Conservation (phyloP, 2,329 filamentous ascomycete genomes). For the Albifimbria verrucaria region DNA sequence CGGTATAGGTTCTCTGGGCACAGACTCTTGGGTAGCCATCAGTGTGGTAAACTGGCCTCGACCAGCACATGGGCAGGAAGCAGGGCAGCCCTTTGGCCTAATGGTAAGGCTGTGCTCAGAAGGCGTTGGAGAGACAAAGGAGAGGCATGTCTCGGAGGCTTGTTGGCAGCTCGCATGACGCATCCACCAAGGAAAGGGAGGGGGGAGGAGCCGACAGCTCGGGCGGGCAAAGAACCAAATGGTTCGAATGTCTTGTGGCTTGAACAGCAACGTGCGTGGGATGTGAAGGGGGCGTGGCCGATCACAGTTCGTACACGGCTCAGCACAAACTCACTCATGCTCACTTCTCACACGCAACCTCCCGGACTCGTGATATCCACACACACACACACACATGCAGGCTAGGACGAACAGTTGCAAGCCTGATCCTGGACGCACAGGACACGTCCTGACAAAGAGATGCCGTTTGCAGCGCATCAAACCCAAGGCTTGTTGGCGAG, state of each 20-base stretch:
- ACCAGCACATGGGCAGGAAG: too few species aligned
- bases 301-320: not conserved
- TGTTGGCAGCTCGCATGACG: not conserved
- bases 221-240: not conserved
- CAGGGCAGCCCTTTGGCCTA: too few species aligned
- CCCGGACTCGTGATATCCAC: too few species aligned
- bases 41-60: too few species aligned
- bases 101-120: too few species aligned
- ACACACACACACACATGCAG: not conserved
- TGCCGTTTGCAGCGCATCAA: not conserved
- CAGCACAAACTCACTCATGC: not conserved
- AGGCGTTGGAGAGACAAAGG: too few species aligned
- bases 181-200: not conserved
- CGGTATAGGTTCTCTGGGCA: too few species aligned
- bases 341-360: not conserved
- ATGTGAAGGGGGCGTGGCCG: not conserved
- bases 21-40: too few species aligned
- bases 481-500: not conserved
- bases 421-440: not conserved
- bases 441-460: not conserved
- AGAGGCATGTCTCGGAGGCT: not conserved
- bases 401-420: not conserved
- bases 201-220: not conserved
- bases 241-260: slow-evolving; percentile 9
- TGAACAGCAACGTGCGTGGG: slow-evolving; percentile 3